Evolutionary conservation across 805 yeast genomes (phyloP).

Genomic region (Kluyveromyces nonfermentans): DNA sequence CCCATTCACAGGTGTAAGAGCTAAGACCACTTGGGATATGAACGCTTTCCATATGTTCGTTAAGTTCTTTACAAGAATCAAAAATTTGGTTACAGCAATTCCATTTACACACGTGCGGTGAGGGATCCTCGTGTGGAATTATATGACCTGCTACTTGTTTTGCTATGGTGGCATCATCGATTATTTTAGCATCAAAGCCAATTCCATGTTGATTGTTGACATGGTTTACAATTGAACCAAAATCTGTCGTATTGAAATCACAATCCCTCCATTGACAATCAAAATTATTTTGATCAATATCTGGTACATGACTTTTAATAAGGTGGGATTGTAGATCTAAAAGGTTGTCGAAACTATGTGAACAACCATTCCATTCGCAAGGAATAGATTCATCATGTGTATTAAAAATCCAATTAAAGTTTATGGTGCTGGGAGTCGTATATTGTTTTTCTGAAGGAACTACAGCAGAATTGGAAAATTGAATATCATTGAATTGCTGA

Average conservation of each 20-base stretch:
- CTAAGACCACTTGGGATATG: conserved; percentile 74
- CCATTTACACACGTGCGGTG: conserved; percentile 21
- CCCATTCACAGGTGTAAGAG: conserved; percentile 67
- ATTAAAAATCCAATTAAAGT: conserved; percentile 37
- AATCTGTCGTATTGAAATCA: conserved; percentile 43
- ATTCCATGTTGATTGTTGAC: conserved; percentile 40
- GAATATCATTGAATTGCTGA: too few relatives aligned
- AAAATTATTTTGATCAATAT: conserved; percentile 9
- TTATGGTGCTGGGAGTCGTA: conserved; percentile 18
- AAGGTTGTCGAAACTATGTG: conserved; percentile 31
- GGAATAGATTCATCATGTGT: conserved; percentile 21
- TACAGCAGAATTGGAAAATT: too few relatives aligned
- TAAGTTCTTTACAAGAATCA: conserved; percentile 47
- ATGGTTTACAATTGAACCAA: conserved; percentile 51
- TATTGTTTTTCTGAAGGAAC: too few relatives aligned
- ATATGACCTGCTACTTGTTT: conserved; percentile 13
- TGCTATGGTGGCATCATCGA: conserved; percentile 11
- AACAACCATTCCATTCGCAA: conserved; percentile 69
- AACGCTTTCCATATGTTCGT: conserved; percentile 53
- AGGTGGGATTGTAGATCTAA: conserved; percentile 43
- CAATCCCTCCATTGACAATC: conserved; percentile 74
- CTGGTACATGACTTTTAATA: conserved; percentile 37
- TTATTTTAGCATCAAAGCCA: conserved; percentile 23
- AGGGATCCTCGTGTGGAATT: conserved; percentile 9
- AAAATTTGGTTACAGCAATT: conserved; percentile 43